Percentiles rank a stretch among this genome's conserved stretches.
These are phyloP conservation scores for Neobulgaria alba DNA, from an alignment of 2,329 filamentous ascomycete genomes.

Conservation along the genomic window DNA sequence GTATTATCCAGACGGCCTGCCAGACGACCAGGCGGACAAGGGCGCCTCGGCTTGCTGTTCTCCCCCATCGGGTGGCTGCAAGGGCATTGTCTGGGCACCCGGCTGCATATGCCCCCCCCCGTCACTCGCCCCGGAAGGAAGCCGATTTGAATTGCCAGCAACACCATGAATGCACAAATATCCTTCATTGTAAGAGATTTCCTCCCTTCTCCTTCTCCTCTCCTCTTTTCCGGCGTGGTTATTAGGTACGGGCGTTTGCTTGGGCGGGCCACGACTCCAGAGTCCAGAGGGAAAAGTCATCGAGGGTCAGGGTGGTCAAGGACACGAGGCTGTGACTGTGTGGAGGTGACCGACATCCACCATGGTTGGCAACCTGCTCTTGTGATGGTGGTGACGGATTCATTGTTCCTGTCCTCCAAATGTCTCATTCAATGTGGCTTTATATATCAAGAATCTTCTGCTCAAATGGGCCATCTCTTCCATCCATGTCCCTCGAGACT, in stretches of 20 bases:
- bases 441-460: not conserved
- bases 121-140: conserved; percentile 11
- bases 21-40: no score
- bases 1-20: no score
- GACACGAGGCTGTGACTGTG: not conserved
- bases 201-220: conserved; percentile 1
- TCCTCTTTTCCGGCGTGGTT: not conserved
- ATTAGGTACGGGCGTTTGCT: not conserved
- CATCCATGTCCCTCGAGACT: conserved; percentile 9
- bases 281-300: not conserved
- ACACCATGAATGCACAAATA: conserved; percentile 47
- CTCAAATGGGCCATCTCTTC: not conserved
- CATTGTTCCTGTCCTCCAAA: conserved; percentile 3
- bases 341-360: not conserved
- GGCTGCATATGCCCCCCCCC: conserved; percentile 24
- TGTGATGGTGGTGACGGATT: conserved; percentile 1
- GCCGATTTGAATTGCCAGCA: conserved; percentile 15
- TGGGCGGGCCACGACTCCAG: not conserved
- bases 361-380: conserved; percentile 1
- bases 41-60: no score
- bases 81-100: no score
- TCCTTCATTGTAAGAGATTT: conserved; percentile 44
- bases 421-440: conserved; percentile 3
- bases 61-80: no score
- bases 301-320: not conserved